These are phyloP conservation scores for Ophiostoma populinum DNA, from an alignment of 2,329 filamentous ascomycete genomes.

Conservation along the genomic window DNA sequence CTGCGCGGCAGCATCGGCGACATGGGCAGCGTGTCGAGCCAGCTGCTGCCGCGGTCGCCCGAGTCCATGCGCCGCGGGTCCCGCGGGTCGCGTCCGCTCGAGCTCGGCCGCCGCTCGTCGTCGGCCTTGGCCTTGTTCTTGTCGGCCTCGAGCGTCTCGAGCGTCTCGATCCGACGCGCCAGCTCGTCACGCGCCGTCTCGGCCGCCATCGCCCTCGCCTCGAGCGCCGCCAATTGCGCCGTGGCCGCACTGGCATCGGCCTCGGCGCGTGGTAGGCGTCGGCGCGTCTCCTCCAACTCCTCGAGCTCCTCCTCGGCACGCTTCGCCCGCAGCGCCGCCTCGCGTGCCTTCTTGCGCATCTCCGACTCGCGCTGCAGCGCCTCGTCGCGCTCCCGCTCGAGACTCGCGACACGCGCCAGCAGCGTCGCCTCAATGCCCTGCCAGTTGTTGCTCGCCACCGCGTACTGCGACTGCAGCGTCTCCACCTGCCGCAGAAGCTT, in stretches of 20 bases:
- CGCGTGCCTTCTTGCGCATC: constrained; percentile 73
- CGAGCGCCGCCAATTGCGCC: too few relatives aligned
- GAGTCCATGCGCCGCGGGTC: constrained; percentile 10
- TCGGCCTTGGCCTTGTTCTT: constrained; percentile 50
- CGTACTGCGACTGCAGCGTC: constrained; percentile 87
- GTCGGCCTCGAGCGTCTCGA: constrained; percentile 49
- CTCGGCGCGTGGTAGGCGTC: too few relatives aligned
- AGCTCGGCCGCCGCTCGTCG: constrained; percentile 36
- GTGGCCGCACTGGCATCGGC: too few relatives aligned
- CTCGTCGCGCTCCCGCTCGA: constrained; percentile 89
- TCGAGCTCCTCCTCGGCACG: constrained; percentile 73
- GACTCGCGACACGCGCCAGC: constrained; percentile 52
- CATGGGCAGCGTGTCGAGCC: constrained; percentile 38
- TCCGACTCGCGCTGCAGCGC: constrained; percentile 68
- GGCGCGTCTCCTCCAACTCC: too few relatives aligned
- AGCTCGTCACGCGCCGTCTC: too few relatives aligned
- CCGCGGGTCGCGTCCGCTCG: constrained; percentile 20
- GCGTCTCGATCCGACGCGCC: constrained; percentile 40
- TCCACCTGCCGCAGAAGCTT: constrained; percentile 90
- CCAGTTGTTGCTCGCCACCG: constrained; percentile 92
- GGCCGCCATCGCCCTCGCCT: too few relatives aligned
- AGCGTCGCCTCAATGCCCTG: constrained; percentile 85
- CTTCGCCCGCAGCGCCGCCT: constrained; percentile 50
- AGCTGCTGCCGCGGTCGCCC: constrained; percentile 26
- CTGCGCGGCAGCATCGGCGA: constrained; percentile 20